Percentiles rank a stretch among this genome's conserved stretches.
These are phyloP conservation scores for Gossypium lobatum DNA, from an alignment of 441 rosid genomes.

Conservation along the genomic window DNA sequence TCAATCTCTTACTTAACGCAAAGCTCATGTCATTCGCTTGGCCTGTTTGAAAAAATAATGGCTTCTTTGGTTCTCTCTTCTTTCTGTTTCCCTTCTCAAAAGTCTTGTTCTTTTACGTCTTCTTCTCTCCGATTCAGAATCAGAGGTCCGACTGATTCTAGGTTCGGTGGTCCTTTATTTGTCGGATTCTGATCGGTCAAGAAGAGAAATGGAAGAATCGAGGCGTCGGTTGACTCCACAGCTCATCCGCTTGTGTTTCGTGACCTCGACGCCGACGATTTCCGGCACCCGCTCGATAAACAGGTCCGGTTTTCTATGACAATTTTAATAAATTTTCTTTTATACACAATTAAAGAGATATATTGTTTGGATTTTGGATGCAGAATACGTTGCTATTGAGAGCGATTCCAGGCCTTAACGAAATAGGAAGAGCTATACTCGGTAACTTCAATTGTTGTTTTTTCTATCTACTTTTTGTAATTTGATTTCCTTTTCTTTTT, in stretches of 20 bases:
- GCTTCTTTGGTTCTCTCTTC: conserved; percentile 33
- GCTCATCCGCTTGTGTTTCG: conserved; percentile 60
- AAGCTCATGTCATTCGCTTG: neutral
- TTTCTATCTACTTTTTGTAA: neutral
- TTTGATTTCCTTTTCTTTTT: neutral
- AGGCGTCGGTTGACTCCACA: conserved; percentile 36
- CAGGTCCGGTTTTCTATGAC: conserved; percentile 39
- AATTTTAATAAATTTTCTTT: neutral
- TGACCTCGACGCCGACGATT: conserved; percentile 40
- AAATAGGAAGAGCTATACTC: conserved; percentile 23
- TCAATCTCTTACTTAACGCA: neutral
- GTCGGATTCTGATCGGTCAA: conserved; percentile 19
- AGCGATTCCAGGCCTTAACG: conserved; percentile 82
- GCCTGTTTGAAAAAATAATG: conserved; percentile 14
- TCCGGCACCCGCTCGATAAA: conserved; percentile 69
- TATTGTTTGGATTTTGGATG: neutral
- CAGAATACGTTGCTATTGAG: conserved; percentile 86
- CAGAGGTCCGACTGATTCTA: conserved; percentile 15
- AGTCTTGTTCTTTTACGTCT: conserved; percentile 13
- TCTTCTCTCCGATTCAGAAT: conserved; percentile 25
- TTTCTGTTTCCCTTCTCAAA: conserved; percentile 25
- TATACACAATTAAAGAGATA: neutral
- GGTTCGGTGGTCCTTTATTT: conserved; percentile 13
- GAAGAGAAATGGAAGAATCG: conserved; percentile 25
- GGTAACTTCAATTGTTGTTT: conserved; percentile 33